Evolutionary conservation across 176 grass and related monocot species (phyloP).

Genomic region (Thinopyrum elongatum): DNA sequence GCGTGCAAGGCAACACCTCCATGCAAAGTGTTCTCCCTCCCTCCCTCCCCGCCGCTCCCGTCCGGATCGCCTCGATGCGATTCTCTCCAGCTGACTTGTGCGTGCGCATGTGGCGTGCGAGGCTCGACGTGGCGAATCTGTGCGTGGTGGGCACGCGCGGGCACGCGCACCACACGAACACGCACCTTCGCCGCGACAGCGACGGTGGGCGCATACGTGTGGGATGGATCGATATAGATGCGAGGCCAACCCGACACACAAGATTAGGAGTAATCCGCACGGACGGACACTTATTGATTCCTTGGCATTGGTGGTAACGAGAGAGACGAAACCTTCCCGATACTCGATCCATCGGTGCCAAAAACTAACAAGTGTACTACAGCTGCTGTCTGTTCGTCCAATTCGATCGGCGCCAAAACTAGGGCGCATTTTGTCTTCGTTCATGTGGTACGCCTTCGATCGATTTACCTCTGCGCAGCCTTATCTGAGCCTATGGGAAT

Average conservation of each 20-base stretch:
- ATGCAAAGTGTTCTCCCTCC: no score
- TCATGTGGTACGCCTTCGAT: no score
- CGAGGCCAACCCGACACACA: not conserved
- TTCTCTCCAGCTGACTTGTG: not conserved
- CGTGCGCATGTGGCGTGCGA: not conserved
- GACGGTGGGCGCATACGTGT: not conserved
- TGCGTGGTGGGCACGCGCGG: not conserved
- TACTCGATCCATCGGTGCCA: not conserved
- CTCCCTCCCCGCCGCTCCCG: not conserved
- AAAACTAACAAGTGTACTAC: not conserved
- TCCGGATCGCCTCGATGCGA: not conserved
- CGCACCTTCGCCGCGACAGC: not conserved
- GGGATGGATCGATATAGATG: not conserved
- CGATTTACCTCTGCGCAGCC: no score
- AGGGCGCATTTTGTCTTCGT: no score
- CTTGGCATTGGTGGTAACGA: not conserved
- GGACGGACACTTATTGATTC: not conserved
- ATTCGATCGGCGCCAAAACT: not conserved
- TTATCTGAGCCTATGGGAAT: no score
- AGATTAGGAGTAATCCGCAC: not conserved
- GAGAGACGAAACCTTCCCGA: not conserved
- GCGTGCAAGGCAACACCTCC: slow-evolving; percentile 4
- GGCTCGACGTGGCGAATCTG: not conserved
- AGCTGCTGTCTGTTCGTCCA: not conserved
- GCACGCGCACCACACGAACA: slow-evolving; percentile 2